Evolutionary conservation across 2,329 filamentous ascomycete species (phyloP).

Genomic region (Botrytis medusae): DNA sequence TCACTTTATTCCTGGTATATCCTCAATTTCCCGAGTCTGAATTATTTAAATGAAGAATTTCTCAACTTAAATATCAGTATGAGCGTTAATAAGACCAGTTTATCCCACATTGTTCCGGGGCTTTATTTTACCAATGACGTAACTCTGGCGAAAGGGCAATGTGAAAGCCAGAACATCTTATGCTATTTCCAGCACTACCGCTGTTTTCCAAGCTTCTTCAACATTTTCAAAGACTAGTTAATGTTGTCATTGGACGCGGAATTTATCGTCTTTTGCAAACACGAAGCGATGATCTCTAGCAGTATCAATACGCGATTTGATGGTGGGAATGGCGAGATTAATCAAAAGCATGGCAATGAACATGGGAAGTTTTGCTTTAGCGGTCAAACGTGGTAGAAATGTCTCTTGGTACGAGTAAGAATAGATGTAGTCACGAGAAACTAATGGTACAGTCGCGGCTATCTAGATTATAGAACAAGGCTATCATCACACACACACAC

Average conservation of each 20-base stretch:
- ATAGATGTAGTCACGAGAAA: accelerated
- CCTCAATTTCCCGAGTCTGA: not conserved
- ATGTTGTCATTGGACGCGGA: not conserved
- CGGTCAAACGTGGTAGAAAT: not conserved
- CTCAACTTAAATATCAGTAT: not conserved
- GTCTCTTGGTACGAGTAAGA: accelerated
- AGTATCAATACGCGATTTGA: not conserved
- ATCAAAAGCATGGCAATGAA: not conserved
- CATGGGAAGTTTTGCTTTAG: not conserved
- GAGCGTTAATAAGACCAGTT: not conserved
- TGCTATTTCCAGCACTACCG: not conserved
- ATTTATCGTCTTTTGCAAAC: not conserved
- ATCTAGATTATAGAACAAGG: not conserved
- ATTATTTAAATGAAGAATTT: not conserved
- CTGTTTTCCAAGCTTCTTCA: not conserved
- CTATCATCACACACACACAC: not conserved
- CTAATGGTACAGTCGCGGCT: not conserved
- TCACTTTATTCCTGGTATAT: not conserved
- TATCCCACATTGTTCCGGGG: not conserved
- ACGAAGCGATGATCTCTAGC: not conserved
- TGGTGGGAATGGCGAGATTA: not conserved
- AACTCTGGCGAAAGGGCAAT: not conserved
- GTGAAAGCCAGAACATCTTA: not conserved
- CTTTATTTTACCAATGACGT: no score
- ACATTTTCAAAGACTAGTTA: not conserved